Percentiles rank a stretch among this genome's conserved stretches.
These are phyloP conservation scores for Sclerotinia subarctica DNA, from an alignment of 2,329 filamentous ascomycete genomes.

Conservation along the genomic window DNA sequence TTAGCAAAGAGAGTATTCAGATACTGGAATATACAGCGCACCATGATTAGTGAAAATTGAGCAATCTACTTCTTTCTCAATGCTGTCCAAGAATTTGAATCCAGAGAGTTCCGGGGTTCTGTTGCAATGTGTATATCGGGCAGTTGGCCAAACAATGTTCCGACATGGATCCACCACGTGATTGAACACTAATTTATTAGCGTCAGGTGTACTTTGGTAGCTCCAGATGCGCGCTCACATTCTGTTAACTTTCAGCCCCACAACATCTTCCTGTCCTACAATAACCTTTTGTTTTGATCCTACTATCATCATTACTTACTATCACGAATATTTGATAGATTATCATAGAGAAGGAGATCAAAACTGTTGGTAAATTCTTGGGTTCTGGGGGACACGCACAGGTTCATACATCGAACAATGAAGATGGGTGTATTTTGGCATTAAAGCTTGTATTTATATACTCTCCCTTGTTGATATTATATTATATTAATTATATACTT, in stretches of 20 bases:
- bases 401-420: too few relatives aligned
- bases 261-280: background rate
- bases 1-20: constrained; percentile 23
- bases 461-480: too few relatives aligned
- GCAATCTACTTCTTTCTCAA: constrained; percentile 12
- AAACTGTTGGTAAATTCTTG: too few relatives aligned
- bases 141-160: constrained; percentile 16
- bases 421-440: too few relatives aligned
- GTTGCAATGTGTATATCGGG: constrained; percentile 19
- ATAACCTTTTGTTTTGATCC: too few relatives aligned
- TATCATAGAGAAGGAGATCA: too few relatives aligned
- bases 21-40: constrained; percentile 18
- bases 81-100: constrained; percentile 20
- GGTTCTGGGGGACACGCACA: too few relatives aligned
- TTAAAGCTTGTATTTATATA: too few relatives aligned
- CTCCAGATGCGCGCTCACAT: constrained; percentile 13
- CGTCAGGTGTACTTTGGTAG: background rate
- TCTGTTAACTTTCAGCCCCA: too few relatives aligned
- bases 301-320: too few relatives aligned
- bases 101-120: constrained; percentile 11
- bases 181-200: background rate
- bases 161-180: constrained; percentile 21
- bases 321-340: too few relatives aligned
- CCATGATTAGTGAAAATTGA: constrained; percentile 23
- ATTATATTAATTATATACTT: too few relatives aligned